Evolutionary conservation across 1,139 yeast species (phyloP), one percentile per base, ranked within the genome.

Genomic region (Zygosaccharomyces pseudobailii): DNA sequence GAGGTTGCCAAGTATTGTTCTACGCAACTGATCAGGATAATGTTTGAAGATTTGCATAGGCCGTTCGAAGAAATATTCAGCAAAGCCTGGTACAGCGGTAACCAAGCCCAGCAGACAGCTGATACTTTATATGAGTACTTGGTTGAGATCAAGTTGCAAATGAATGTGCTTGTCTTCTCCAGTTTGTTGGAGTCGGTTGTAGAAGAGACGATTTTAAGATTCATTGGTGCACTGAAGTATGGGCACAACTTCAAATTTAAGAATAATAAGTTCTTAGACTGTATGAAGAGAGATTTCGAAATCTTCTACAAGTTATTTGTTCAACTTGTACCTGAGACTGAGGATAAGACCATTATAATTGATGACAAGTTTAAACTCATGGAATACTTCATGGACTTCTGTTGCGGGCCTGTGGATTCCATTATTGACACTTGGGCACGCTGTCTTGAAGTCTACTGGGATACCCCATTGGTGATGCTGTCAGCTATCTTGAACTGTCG

Each of bases 71-170:
- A 71, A 42, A 62, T 82, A 7, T 79, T 81, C 58, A 71, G 71
- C 55, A 78, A 69, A 65, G 70, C 52, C 45, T 76, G 80, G 80
- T 70, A 74, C 47, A 72, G 71, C 28, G 74, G 71, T 54, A 78
- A 66, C 52, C 79, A 72, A 70, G 80, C 78, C 0, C 75, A 74
- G 47, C 81, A 76, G 56, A 79, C 84, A 22, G 76, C 79, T 6
- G 90, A 83, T 54, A 87, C 95, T 0, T 72, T 87, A n/a, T 74
- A 72, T 32, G 96, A 87, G 58, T 87, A 85, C 62, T 71, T 85
- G 67, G 75, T 73, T 32, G 96, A 87, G 51, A 74, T 85, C 33
- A 66, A 70, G 47, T 63, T 64, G 32, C 72, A 71, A 39, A 68
- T 79, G 69, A 73, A 78, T 49, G 70, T 72, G 7, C 73, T 75